phyloP scores from a whole-genome alignment of 345 rosid genomes.

The Eucalyptus polyanthemos region DNA sequence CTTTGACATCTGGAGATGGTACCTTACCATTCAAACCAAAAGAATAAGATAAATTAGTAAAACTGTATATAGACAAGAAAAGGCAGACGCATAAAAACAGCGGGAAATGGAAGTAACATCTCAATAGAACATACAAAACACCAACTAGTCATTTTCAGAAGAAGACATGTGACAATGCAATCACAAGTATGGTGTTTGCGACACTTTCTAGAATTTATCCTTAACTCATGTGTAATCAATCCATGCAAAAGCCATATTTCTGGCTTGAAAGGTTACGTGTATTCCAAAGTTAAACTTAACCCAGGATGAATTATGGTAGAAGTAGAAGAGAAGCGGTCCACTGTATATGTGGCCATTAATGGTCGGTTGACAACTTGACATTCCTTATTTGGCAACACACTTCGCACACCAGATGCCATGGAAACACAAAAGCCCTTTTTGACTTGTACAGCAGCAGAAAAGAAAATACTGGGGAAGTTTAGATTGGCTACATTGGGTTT shows the following conservation, averaged over 20 bases:
- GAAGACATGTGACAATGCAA: background rate
- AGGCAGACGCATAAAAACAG: background rate
- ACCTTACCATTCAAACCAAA: conserved; percentile 9
- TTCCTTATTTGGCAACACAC: background rate
- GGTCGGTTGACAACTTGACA: background rate
- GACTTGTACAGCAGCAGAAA: background rate
- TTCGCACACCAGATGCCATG: background rate
- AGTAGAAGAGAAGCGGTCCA: background rate
- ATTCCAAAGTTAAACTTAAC: background rate
- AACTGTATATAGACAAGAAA: background rate
- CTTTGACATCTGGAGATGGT: conserved; percentile 17
- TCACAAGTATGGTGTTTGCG: background rate
- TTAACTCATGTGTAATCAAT: background rate
- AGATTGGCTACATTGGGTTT: background rate
- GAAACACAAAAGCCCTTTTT: background rate
- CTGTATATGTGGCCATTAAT: background rate
- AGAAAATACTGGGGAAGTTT: background rate
- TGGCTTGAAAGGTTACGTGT: background rate
- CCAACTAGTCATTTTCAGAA: background rate
- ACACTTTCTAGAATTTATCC: background rate
- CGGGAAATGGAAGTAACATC: background rate
- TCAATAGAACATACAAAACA: background rate
- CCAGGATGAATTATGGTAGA: background rate
- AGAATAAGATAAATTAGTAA: background rate
- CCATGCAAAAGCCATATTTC: background rate